phyloP scores from a whole-genome alignment of 495 filamentous ascomycete species.

The Aspergillus homomorphus region DNA sequence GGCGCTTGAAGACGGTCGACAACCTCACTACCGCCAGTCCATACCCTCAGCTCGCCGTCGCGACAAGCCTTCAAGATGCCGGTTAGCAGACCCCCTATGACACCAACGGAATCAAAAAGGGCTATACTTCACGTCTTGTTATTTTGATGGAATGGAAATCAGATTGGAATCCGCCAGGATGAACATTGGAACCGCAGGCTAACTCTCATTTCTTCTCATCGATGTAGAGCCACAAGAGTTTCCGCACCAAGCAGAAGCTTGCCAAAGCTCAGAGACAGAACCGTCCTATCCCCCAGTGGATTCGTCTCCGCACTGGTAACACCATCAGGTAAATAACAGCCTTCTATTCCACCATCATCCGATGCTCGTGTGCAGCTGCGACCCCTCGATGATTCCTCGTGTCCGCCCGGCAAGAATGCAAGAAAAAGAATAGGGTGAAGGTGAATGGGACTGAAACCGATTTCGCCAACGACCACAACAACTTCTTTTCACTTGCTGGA shows the following conservation, averaged over 20 bases:
- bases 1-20: conserved; percentile 35
- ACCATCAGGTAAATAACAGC: conserved; percentile 80
- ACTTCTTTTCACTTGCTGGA: background rate
- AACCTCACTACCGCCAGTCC: conserved; percentile 39
- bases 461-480: background rate
- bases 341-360: conserved; percentile 3
- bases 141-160: background rate
- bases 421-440: background rate
- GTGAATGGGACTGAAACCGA: background rate
- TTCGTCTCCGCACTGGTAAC: conserved; percentile 95
- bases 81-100: conserved; percentile 52
- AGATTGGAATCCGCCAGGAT: background rate
- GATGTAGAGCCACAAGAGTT: conserved; percentile 91
- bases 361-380: background rate
- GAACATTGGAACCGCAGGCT: conserved; percentile 16
- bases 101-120: background rate
- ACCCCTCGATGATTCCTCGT: background rate
- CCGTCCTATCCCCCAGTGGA: conserved; percentile 99
- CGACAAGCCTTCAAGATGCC: conserved; percentile 74
- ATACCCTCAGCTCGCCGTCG: conserved; percentile 45
- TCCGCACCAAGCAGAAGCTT: conserved; percentile 99
- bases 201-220: conserved; percentile 17
- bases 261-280: conserved; percentile 99
- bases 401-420: background rate
- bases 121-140: background rate